Conservation (phyloP, 352 stramenopile species). For the Globisporangium canariense region DNA sequence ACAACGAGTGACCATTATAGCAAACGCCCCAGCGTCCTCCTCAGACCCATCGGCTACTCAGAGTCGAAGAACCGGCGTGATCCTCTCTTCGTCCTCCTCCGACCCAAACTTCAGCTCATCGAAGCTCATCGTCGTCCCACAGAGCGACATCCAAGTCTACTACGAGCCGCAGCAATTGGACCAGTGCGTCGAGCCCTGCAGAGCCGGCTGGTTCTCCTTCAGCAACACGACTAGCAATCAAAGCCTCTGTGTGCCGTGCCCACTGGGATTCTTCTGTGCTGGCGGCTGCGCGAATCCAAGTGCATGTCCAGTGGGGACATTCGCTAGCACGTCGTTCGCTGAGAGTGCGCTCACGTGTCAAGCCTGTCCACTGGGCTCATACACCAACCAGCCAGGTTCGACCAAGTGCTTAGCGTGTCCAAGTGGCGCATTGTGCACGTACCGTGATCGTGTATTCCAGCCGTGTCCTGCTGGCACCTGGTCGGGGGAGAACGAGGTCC, state of each 20-base stretch:
- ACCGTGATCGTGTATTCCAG: slow-evolving; percentile 13
- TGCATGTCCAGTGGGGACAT: slow-evolving; percentile 41
- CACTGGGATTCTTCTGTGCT: slow-evolving; percentile 42
- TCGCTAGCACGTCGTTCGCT: slow-evolving; percentile 32
- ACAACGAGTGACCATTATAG: slow-evolving; percentile 30
- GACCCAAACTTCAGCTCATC: slow-evolving; percentile 42
- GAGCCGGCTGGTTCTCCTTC: slow-evolving; percentile 47
- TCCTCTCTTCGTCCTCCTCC: slow-evolving; percentile 30
- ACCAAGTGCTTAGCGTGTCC: slow-evolving; percentile 38
- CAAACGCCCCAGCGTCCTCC: not conserved
- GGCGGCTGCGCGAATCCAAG: slow-evolving; percentile 36
- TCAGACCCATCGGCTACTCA: not conserved
- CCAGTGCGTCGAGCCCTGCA: slow-evolving; percentile 45
- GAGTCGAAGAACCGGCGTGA: slow-evolving; percentile 15
- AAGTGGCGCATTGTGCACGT: slow-evolving; percentile 29
- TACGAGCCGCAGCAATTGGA: slow-evolving; percentile 46
- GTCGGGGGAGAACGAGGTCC: slow-evolving; percentile 25
- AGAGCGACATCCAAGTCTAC: slow-evolving; percentile 47
- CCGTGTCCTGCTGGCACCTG: slow-evolving; percentile 58
- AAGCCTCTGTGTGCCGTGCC: slow-evolving; percentile 41
- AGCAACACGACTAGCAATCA: slow-evolving; percentile 30
- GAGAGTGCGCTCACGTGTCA: slow-evolving; percentile 23
- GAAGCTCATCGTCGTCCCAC: slow-evolving; percentile 29
- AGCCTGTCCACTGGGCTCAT: slow-evolving; percentile 41
- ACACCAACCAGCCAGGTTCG: slow-evolving; percentile 31